Base-by-base conservation (phyloP, 768 basidiomycete genomes). In the Rubroboletus satanas region DNA sequence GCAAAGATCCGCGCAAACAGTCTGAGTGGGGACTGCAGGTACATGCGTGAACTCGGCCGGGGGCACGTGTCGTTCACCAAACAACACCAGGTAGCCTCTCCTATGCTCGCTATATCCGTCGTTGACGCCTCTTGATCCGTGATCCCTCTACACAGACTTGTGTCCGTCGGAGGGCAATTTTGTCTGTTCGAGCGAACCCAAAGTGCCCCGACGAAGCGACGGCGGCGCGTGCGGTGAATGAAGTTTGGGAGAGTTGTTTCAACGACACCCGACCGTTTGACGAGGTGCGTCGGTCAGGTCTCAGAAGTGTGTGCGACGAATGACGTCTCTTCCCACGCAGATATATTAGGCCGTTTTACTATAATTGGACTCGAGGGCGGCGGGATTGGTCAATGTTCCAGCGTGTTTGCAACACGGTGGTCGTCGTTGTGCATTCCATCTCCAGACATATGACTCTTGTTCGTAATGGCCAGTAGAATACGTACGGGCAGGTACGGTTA, bases 241-340 rank as follows among this genome's bases (percentile, higher is more conserved):
- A 97, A 69, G 96, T 96, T 33, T 99, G 91, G 89, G 93, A 93
- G 65, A 93, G 91, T 62, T 99, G 96, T 71, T 94, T 91, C 72
- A 86, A 81, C 36, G 97, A 98, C 68, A 98, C 95, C 7, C 75
- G 96, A 58, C 96, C 97, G 9, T 99, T 98, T 69, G 97, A 99
- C 70, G 95, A 98, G 87, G 93, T 92, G 62, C 51, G 67, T 57
- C 12, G 7, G 32, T 9, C 21, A 10, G 33, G 7, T 28, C 8
- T 57, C 9, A 45, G 39, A 37, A 28, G 48, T 45, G 36, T 36
- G 14, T n/a, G 45, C 23, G 49, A 7, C 12, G 23, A 21, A 48
- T 49, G 31, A 54, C 53, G 44, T 48, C 11, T 15, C 38, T 53
- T 71, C 64, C 53, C 65, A 62, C 60, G 50, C 57, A 73, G 72